Base-by-base conservation (phyloP, 805 yeast genomes). In the Saturnispora ahearnii region DNA sequence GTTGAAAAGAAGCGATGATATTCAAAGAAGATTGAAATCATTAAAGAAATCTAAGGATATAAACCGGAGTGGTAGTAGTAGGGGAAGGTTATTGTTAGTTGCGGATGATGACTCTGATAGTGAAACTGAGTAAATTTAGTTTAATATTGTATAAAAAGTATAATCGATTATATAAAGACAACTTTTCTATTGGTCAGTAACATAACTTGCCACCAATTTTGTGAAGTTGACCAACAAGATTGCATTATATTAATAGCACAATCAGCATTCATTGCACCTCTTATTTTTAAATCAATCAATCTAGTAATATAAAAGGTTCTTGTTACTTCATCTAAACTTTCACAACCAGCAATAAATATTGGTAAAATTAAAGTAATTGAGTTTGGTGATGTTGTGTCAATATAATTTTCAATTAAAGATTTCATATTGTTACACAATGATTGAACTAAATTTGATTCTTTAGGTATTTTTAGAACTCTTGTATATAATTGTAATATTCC, bases 1-100 rank as follows among this genome's bases (percentile, higher is more conserved):
- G 44, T 71, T 90, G 59, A 81, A 95, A 58, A 84, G 81, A 52
- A 81, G 82, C 21, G 84, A 88, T 3, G 71, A 71, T 21, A 68
- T 88, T 70, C 74, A 76, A 56, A 83, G 83, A 52, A 76, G 89
- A 55, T 72, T 89, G 51, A 71, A 73, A 26, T 84, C 80, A 58
- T 75, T 89, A 61, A 73, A 74, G 57, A 36, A 6, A 15, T 36
- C 24, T 15, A 36, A 12, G 21, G 53, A 52, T 18, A 47, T 53
- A 44, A 58, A 56, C 45, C 38, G 44, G 28, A 44, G 40, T 38
- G 49, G 53, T 15, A 34, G 41, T 22, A 49, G 34, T 33, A 48
- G 54, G 24, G 50, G 49, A 3, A 55, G 54, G 44, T 21, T 61
- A 11, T 36, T 62, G 55, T 62, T 55, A 44, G 59, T 61, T 34